Evolutionary conservation across 106 monocot genomes (phyloP).

Genomic region (Allium cepa): DNA sequence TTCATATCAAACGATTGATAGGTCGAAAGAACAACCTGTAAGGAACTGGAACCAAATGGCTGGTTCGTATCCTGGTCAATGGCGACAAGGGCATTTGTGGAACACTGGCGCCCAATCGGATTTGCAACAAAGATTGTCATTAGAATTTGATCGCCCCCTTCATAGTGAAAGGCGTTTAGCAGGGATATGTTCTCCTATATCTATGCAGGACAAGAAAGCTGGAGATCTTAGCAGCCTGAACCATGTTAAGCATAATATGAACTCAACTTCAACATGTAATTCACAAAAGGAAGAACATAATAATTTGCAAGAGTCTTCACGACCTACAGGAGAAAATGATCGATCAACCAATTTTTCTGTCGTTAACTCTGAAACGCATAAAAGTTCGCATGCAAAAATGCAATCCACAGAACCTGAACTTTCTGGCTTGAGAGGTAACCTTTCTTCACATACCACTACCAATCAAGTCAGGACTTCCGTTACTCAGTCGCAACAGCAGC

Average conservation of each 20-base stretch:
- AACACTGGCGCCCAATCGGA: constrained; percentile 62
- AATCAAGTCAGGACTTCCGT: constrained; percentile 22
- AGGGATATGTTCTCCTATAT: constrained; percentile 23
- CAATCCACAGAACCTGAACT: constrained; percentile 16
- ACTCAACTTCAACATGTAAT: constrained; percentile 22
- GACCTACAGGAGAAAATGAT: constrained; percentile 18
- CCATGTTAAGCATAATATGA: constrained; percentile 23
- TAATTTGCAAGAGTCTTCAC: constrained; percentile 25
- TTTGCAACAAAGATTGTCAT: constrained; percentile 78
- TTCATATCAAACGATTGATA: constrained; percentile 31
- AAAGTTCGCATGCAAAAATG: constrained; percentile 4
- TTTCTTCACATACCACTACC: constrained; percentile 20
- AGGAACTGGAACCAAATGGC: constrained; percentile 57
- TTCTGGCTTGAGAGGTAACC: constrained; percentile 27
- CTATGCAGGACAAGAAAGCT: constrained; percentile 45
- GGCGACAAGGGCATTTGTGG: constrained; percentile 72
- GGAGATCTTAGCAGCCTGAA: constrained; percentile 24
- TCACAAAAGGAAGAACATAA: constrained; percentile 35
- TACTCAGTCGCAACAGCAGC: constrained; percentile 28
- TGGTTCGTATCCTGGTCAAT: constrained; percentile 63
- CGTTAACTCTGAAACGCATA: constrained; percentile 9
- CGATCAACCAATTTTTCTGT: constrained; percentile 20
- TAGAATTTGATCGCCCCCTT: constrained; percentile 85
- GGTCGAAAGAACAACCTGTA: constrained; percentile 39
- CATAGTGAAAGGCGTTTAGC: constrained; percentile 36